Base-by-base conservation (phyloP, 768 basidiomycete genomes). In the Gymnopilus dilepis region DNA sequence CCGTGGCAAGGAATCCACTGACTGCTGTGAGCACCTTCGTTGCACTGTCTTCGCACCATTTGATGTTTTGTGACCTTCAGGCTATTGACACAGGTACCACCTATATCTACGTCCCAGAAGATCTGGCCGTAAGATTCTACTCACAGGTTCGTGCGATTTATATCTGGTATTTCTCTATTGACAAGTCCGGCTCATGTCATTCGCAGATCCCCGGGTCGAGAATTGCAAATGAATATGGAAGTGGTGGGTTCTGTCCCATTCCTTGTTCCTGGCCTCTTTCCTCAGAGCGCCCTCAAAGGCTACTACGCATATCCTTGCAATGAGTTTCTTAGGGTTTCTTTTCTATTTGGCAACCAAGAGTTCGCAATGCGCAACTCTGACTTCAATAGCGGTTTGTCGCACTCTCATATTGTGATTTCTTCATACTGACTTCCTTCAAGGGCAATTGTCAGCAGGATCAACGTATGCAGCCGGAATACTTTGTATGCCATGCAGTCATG, bases 1-100 rank as follows among this genome's bases (percentile, higher is more conserved):
- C 64, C 30, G 37, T 64, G 2, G 56, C 55, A 60, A 37, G 34
- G 8, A 74, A 65, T 22, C 73, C 66, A n/a, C 54, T 73, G 6
- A 51, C 78, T 31, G 82, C 84, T 6, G 82, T 83, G 55, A 63
- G 75, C 66, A 19, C 26, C 6, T 21, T n/a, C n/a, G 9, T 43
- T 62, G 31, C n/a, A n/a, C n/a, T n/a, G n/a, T n/a, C n/a, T n/a
- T n/a, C n/a, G n/a, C n/a, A n/a, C n/a, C n/a, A n/a, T n/a, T n/a
- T n/a, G n/a, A n/a, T n/a, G n/a, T n/a, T n/a, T n/a, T n/a, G n/a
- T n/a, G n/a, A n/a, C n/a, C 58, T 56, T 4, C 17, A 89, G 87
- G 86, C 87, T 19, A 80, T 90, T 60, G 89, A 90, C 67, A 87
- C 87, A 0, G 88, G 89, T 30, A 88, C 87, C 3, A 85, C 87